phyloP scores from a whole-genome alignment of 164 flowering plant species.

The Euptelea pleiosperma region DNA sequence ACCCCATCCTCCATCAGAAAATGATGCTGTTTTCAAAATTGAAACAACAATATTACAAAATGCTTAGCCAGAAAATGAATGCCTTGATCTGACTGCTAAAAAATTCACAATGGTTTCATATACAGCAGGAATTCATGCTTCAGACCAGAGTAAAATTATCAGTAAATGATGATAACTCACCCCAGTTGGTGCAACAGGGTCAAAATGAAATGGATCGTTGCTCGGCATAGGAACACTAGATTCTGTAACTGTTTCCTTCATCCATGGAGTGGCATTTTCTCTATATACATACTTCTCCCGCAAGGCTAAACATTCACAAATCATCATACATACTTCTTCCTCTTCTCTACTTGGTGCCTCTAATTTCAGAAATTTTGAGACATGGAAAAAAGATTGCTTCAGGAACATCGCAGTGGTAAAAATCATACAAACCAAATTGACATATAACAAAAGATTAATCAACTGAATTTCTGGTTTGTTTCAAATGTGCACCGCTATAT shows the following conservation, averaged over 20 bases:
- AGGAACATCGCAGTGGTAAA: not conserved
- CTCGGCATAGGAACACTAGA: constrained; percentile 21
- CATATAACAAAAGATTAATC: no score
- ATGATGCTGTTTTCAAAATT: constrained; percentile 46
- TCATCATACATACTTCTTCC: constrained; percentile 52
- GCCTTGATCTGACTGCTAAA: not conserved
- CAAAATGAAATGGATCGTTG: constrained; percentile 51
- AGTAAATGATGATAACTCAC: constrained; percentile 33
- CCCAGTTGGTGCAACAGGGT: constrained; percentile 42
- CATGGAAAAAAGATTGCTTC: constrained; percentile 2
- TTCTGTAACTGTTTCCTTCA: constrained; percentile 22
- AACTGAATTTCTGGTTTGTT: no score
- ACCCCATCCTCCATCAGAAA: constrained; percentile 85
- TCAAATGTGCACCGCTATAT: no score
- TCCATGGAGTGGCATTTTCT: constrained; percentile 62
- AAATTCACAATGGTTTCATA: not conserved
- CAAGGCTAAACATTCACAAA: constrained; percentile 57
- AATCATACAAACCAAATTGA: no score
- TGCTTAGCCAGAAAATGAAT: not conserved
- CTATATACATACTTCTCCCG: constrained; percentile 54
- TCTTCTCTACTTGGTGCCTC: constrained; percentile 54
- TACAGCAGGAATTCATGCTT: not conserved
- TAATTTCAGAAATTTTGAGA: constrained; percentile 17
- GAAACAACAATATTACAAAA: constrained; percentile 7
- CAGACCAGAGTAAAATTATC: not conserved